Percentiles rank a stretch among this genome's conserved stretches.
Evolutionary conservation across 2,329 filamentous ascomycete genomes (phyloP).

Genomic region (Botrytis porri): DNA sequence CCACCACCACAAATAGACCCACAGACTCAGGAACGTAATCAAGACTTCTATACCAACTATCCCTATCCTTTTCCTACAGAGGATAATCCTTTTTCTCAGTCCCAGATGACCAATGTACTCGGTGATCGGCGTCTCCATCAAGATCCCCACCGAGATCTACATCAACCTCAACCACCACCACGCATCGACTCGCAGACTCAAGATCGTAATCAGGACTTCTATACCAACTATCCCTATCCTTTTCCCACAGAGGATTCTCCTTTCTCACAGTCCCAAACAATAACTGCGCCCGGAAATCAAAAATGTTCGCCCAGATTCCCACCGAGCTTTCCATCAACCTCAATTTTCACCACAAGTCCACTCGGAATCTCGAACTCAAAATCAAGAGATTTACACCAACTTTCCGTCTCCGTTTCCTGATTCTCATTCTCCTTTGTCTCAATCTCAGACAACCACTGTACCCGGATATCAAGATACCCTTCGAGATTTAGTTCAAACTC

Average conservation of each 20-base stretch:
- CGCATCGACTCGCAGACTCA: background rate
- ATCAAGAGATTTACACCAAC: no score
- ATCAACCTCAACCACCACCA: no score
- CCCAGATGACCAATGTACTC: background rate
- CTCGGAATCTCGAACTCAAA: no score
- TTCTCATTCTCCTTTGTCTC: no score
- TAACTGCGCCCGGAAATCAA: no score
- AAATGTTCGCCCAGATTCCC: no score
- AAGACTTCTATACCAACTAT: background rate
- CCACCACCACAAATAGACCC: accelerated
- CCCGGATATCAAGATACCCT: no score
- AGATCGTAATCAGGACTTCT: background rate
- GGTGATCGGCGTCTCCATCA: accelerated
- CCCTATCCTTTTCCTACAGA: background rate
- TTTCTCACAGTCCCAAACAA: no score
- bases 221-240: background rate
- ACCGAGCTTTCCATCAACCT: no score
- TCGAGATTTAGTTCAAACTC: background rate
- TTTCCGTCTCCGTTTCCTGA: no score
- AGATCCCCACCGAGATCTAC: no score
- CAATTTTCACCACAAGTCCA: no score
- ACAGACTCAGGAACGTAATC: background rate
- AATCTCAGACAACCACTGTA: background rate
- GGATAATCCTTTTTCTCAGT: background rate
- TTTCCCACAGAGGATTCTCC: background rate